phyloP scores from a whole-genome alignment of 768 basidiomycete species.

The Amanita pallidorosea region DNA sequence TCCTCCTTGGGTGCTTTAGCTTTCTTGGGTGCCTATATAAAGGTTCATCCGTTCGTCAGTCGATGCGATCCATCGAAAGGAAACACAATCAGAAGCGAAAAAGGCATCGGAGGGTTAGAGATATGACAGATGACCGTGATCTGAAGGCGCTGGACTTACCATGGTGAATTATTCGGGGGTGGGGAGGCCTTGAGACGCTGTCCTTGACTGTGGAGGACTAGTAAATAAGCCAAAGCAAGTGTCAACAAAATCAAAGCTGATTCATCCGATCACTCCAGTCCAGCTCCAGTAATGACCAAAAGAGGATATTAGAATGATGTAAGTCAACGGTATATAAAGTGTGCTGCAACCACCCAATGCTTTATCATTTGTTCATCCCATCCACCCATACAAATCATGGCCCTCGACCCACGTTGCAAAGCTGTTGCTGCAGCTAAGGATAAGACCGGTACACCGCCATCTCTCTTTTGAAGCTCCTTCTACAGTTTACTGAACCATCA shows the following conservation, averaged over 20 bases:
- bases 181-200: slow-evolving; percentile 19
- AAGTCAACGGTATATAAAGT: background rate
- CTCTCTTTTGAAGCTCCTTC: background rate
- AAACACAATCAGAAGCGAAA: background rate
- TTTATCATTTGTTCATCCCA: background rate
- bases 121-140: background rate
- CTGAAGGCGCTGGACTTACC: slow-evolving; percentile 19
- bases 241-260: background rate
- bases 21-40: slow-evolving; percentile 70
- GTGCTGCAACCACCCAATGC: background rate
- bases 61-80: slow-evolving; percentile 35
- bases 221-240: background rate
- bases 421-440: slow-evolving; percentile 44
- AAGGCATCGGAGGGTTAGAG: background rate
- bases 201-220: slow-evolving; percentile 1
- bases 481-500: background rate
- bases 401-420: slow-evolving; percentile 44
- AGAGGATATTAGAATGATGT: background rate
- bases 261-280: background rate
- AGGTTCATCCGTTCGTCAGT: slow-evolving; percentile 38
- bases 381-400: slow-evolving; percentile 21
- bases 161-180: slow-evolving; percentile 22
- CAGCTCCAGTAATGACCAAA: too few species aligned
- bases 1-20: slow-evolving; percentile 70
- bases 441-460: slow-evolving; percentile 29